Evolutionary conservation across 371 early-diverging fungal genomes (phyloP).

Genomic region (Hamiltosporidium magnivora): DNA sequence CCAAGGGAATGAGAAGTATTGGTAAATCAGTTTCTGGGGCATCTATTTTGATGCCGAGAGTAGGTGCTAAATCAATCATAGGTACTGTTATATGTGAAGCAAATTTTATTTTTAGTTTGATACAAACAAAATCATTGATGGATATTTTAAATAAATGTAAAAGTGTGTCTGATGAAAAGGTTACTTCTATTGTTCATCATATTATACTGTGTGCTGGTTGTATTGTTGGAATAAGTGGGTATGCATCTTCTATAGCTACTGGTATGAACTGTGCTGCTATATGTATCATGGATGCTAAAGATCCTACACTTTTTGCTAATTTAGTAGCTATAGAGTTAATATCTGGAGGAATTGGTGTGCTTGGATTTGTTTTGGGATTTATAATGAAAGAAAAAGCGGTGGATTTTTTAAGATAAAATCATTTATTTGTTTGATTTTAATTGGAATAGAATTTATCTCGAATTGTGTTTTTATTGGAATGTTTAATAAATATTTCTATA

Average conservation of each 20-base stretch:
- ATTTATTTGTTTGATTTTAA: no score
- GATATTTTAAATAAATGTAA: background rate
- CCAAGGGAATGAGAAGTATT: slow-evolving; percentile 35
- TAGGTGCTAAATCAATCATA: slow-evolving; percentile 49
- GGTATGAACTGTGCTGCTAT: slow-evolving; percentile 51
- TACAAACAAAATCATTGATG: background rate
- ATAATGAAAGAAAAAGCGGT: slow-evolving; percentile 10
- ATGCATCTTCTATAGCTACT: slow-evolving; percentile 47
- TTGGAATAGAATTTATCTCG: no score
- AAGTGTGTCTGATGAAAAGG: background rate
- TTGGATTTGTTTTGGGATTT: slow-evolving; percentile 48
- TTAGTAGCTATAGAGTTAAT: slow-evolving; percentile 53
- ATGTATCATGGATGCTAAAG: slow-evolving; percentile 49
- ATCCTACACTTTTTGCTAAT: slow-evolving; percentile 51
- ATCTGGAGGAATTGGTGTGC: slow-evolving; percentile 48
- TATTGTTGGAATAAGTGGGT: slow-evolving; percentile 41
- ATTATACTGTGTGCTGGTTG: slow-evolving; percentile 26
- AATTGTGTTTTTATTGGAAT: no score
- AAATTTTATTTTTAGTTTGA: slow-evolving; percentile 45
- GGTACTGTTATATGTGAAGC: slow-evolving; percentile 57
- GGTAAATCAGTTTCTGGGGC: slow-evolving; percentile 48
- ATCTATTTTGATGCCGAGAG: slow-evolving; percentile 41
- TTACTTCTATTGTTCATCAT: no score
- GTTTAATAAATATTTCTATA: no score
- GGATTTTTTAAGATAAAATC: no score